phyloP scores from a whole-genome alignment of 2,329 filamentous ascomycete genomes.

The Penicillium sp. region DNA sequence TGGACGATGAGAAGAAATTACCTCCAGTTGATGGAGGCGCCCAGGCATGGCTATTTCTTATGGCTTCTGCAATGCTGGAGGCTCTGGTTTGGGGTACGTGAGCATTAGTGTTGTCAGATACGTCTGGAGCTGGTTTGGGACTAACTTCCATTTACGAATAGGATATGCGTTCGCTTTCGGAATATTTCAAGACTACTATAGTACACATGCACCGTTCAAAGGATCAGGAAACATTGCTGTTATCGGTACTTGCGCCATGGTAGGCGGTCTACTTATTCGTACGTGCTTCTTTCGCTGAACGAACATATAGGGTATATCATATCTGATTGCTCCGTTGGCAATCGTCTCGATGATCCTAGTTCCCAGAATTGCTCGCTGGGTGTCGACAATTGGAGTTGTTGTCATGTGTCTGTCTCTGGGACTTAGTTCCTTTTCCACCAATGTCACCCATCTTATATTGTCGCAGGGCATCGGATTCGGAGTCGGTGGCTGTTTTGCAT shows the following conservation, averaged over 20 bases:
- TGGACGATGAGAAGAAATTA: constrained; percentile 6
- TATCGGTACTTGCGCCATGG: constrained; percentile 63
- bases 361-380: constrained; percentile 29
- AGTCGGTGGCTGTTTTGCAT: constrained; percentile 46
- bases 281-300: not conserved
- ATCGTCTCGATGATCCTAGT: constrained; percentile 32
- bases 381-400: constrained; percentile 34
- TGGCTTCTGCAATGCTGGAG: constrained; percentile 22
- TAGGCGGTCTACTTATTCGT: constrained; percentile 10
- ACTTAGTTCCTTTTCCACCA: constrained; percentile 40
- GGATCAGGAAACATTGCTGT: constrained; percentile 51
- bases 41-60: constrained; percentile 24
- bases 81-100: constrained; percentile 24
- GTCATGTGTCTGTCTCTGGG: constrained; percentile 36
- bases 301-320: constrained; percentile 27
- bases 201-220: constrained; percentile 55
- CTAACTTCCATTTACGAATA: constrained; percentile 28
- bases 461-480: constrained; percentile 42
- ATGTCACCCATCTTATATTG: constrained; percentile 40
- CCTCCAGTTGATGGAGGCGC: constrained; percentile 19
- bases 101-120: not conserved
- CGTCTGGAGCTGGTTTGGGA: not conserved
- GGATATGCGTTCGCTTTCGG: constrained; percentile 67
- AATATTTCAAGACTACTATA: constrained; percentile 68
- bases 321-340: constrained; percentile 23